Evolutionary conservation across 225 moss, liverwort and hornwort genomes (phyloP).

Genomic region (Anthoceros angustus): DNA sequence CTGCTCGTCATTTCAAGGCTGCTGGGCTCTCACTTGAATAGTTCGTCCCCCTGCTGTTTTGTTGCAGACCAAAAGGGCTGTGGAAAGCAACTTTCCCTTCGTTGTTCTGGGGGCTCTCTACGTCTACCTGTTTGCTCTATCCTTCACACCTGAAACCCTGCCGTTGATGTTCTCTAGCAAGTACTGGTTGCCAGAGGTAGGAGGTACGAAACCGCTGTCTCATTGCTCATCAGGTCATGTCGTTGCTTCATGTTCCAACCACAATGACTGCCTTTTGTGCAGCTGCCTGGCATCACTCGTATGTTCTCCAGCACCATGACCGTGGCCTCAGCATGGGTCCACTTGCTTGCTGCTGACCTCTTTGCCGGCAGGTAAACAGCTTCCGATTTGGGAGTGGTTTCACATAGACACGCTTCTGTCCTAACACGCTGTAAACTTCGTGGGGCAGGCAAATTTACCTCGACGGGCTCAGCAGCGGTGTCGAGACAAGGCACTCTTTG

Average conservation of each 20-base stretch:
- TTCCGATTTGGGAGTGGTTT: background rate
- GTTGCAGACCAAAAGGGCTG: conserved; percentile 54
- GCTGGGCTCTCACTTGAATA: background rate
- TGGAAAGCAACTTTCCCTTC: conserved; percentile 49
- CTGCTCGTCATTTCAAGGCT: background rate
- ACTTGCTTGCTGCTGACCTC: conserved; percentile 58
- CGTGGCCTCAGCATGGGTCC: conserved; percentile 77
- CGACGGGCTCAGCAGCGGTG: conserved; percentile 49
- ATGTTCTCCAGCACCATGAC: conserved; percentile 58
- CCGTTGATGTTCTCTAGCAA: conserved; percentile 68
- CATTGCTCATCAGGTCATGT: background rate
- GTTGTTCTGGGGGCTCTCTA: conserved; percentile 48
- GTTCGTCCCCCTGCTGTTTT: background rate
- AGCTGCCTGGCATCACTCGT: conserved; percentile 69
- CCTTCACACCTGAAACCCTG: conserved; percentile 61
- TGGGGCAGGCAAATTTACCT: conserved; percentile 41
- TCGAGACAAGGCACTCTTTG: conserved; percentile 46
- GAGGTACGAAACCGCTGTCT: background rate
- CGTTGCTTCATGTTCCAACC: background rate
- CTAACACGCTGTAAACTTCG: too few relatives aligned
- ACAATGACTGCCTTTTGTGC: background rate
- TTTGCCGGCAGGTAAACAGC: conserved; percentile 46
- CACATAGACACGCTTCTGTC: too few relatives aligned
- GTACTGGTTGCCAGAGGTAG: conserved; percentile 65
- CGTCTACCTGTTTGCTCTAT: conserved; percentile 37